Evolutionary conservation across 768 basidiomycete species (phyloP).

Genomic region (Pleurotus eryngii): DNA sequence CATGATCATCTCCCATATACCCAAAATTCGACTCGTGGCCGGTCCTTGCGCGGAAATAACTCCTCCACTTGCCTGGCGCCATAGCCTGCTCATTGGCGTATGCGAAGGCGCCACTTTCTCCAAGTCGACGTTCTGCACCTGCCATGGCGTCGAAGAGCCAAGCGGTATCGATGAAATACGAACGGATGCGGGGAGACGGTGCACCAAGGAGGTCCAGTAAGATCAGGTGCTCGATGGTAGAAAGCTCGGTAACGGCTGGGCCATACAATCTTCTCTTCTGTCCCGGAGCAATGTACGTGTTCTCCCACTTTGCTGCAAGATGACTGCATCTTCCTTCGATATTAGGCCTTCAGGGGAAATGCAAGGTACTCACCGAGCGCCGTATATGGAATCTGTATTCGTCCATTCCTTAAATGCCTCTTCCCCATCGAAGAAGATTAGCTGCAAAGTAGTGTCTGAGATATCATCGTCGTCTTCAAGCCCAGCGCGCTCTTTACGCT

Average conservation of each 20-base stretch:
- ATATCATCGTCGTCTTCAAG: slow-evolving; percentile 72
- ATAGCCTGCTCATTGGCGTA: slow-evolving; percentile 41
- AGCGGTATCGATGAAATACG: slow-evolving; percentile 83
- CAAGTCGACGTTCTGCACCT: slow-evolving; percentile 69
- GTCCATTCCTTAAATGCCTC: slow-evolving; percentile 95
- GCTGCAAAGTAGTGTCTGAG: slow-evolving; percentile 81
- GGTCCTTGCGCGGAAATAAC: slow-evolving; percentile 64
- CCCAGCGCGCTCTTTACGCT: slow-evolving; percentile 50
- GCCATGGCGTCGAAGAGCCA: slow-evolving; percentile 87
- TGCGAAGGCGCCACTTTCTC: slow-evolving; percentile 58
- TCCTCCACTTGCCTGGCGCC: slow-evolving; percentile 48
- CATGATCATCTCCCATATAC: slow-evolving; percentile 88
- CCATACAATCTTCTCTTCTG: slow-evolving; percentile 54
- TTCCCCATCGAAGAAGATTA: slow-evolving; percentile 97
- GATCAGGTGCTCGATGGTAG: slow-evolving; percentile 85
- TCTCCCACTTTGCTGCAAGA: slow-evolving; percentile 82
- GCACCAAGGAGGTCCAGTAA: slow-evolving; percentile 92
- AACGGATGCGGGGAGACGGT: slow-evolving; percentile 66
- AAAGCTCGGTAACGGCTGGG: slow-evolving; percentile 52
- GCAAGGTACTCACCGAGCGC: slow-evolving; percentile 66
- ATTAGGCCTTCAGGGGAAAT: slow-evolving; percentile 2
- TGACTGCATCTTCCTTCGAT: slow-evolving; percentile 51
- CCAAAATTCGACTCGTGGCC: slow-evolving; percentile 38
- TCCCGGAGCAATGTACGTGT: slow-evolving; percentile 60
- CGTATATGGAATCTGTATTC: slow-evolving; percentile 86